These are phyloP conservation scores for Boechera retrofracta DNA, from an alignment of 345 rosid genomes.

Conservation along the genomic window DNA sequence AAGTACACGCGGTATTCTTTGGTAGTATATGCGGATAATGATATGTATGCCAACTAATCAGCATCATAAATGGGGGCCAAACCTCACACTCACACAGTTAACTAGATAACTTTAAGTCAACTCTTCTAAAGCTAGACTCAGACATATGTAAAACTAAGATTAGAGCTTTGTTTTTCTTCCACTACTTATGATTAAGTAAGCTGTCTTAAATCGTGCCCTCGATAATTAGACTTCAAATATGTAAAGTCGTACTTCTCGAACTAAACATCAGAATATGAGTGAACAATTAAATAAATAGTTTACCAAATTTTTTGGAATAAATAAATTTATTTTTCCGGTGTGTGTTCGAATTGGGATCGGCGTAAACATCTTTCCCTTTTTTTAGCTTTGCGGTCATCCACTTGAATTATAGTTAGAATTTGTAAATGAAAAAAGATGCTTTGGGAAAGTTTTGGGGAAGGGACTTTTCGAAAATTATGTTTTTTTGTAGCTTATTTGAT, in stretches of 20 bases:
- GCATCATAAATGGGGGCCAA: not conserved
- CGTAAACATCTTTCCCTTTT: not conserved
- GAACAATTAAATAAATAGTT: not conserved
- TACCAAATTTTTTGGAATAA: not conserved
- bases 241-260: not conserved
- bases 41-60: conserved; percentile 25
- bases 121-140: conserved; percentile 1
- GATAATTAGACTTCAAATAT: not conserved
- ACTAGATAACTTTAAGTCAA: not conserved
- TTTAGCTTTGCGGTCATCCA: not conserved
- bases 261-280: not conserved
- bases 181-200: not conserved
- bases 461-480: not conserved
- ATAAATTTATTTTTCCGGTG: no score
- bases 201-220: not conserved
- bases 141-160: not conserved
- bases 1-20: not conserved
- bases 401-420: not conserved
- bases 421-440: not conserved
- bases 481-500: not conserved
- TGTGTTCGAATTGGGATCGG: not conserved
- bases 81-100: not conserved
- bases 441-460: not conserved
- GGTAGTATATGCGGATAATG: not conserved
- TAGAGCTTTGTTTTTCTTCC: not conserved